These are phyloP conservation scores for Helminthosporium solani DNA, from an alignment of 2,329 filamentous ascomycete genomes.

Conservation along the genomic window DNA sequence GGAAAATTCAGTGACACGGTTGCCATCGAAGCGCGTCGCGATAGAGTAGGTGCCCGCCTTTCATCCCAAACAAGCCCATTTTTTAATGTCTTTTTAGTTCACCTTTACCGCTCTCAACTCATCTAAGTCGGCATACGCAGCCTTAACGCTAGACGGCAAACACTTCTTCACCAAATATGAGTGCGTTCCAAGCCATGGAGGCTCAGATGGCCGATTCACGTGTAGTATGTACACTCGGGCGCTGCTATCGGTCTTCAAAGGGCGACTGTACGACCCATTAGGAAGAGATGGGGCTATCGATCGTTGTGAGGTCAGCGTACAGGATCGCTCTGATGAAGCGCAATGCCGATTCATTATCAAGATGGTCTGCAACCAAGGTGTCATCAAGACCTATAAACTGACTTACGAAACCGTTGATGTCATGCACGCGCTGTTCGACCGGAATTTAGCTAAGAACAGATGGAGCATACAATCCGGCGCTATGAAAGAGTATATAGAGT, in stretches of 20 bases:
- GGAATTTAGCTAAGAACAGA: conserved; percentile 62
- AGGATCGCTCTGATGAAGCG: conserved; percentile 66
- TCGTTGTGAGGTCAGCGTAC: conserved; percentile 70
- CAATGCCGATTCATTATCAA: conserved; percentile 74
- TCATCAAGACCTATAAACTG: conserved; percentile 74
- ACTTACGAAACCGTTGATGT: conserved; percentile 74
- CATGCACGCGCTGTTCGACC: conserved; percentile 74
- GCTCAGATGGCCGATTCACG: conserved; percentile 59
- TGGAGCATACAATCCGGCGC: conserved; percentile 73
- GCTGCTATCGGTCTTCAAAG: conserved; percentile 73
- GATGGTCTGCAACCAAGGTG: conserved; percentile 72
- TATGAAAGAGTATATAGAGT: conserved; percentile 73
- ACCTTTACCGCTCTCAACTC: conserved; percentile 73
- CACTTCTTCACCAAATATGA: conserved; percentile 74
- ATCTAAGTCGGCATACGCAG: conserved; percentile 78
- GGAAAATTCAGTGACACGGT: conserved; percentile 80
- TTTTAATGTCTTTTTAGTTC: conserved; percentile 50
- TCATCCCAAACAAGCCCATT: conserved; percentile 12
- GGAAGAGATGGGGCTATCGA: conserved; percentile 72
- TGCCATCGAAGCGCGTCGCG: conserved; percentile 68
- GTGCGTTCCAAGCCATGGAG: conserved; percentile 51
- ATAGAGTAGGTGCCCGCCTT: conserved; percentile 54
- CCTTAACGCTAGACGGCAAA: conserved; percentile 65
- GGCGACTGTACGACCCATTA: conserved; percentile 61
- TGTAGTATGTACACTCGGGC: conserved; percentile 71